A percentile compares a stretch with the other conserved stretches of the same genome.
Conservation (phyloP, 768 basidiomycete genomes). For the Tylopilus sp. region DNA sequence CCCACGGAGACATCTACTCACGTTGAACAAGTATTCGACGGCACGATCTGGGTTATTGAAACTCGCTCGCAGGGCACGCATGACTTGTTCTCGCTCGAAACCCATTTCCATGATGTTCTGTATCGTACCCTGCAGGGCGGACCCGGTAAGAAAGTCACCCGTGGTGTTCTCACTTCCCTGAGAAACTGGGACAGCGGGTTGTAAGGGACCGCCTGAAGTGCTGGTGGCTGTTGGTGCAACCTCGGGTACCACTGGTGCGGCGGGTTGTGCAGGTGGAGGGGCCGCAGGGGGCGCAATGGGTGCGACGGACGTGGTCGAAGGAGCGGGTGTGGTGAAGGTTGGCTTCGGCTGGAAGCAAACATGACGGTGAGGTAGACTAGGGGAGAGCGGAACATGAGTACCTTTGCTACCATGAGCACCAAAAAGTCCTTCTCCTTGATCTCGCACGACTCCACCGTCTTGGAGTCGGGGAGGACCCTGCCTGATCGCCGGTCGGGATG, state of each 20-base stretch:
- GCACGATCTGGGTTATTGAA: slow-evolving; percentile 98
- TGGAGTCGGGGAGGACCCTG: slow-evolving; percentile 85
- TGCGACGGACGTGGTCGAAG: slow-evolving; percentile 23
- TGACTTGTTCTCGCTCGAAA: slow-evolving; percentile 80
- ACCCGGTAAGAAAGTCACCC: slow-evolving; percentile 73
- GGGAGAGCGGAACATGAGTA: slow-evolving; percentile 31
- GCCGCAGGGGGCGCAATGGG: slow-evolving; percentile 1
- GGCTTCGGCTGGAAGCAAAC: slow-evolving; percentile 50
- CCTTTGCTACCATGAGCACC: slow-evolving; percentile 99
- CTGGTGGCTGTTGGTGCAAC: slow-evolving; percentile 30
- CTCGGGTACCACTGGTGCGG: slow-evolving; percentile 31
- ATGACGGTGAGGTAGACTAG: slow-evolving; percentile 1
- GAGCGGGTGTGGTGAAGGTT: slow-evolving; percentile 28
- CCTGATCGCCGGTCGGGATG: slow-evolving; percentile 45
- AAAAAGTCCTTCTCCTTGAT: slow-evolving; percentile 99
- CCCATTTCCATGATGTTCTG: slow-evolving; percentile 93
- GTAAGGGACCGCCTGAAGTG: slow-evolving; percentile 31
- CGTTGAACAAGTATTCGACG: slow-evolving; percentile 96
- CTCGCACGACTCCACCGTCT: slow-evolving; percentile 80
- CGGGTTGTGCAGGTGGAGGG: slow-evolving; percentile 17
- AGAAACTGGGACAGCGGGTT: slow-evolving; percentile 29
- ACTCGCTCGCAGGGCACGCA: slow-evolving; percentile 83
- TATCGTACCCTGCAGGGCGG: slow-evolving; percentile 72
- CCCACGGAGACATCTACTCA: slow-evolving; percentile 37
- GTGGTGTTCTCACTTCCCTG: slow-evolving; percentile 34